Evolutionary conservation across 352 stramenopile genomes (phyloP).

Genomic region (Phytopythium delawarense): DNA sequence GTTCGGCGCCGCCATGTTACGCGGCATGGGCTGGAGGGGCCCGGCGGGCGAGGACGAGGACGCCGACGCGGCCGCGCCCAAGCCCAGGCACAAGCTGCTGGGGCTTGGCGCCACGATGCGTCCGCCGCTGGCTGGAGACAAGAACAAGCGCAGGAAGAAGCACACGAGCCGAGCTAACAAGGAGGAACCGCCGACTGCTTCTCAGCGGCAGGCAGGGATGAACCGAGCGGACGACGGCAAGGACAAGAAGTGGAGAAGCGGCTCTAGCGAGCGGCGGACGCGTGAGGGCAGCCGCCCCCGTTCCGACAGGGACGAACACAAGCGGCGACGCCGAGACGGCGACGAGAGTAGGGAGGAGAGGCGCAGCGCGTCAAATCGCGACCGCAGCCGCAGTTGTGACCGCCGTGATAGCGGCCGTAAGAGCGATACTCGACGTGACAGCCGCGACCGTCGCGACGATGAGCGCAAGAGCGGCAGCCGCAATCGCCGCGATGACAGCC

Average conservation of each 20-base stretch:
- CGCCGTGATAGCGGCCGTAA: conserved; percentile 7
- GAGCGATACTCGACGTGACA: not conserved
- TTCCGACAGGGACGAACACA: conserved; percentile 9
- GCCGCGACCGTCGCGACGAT: conserved; percentile 16
- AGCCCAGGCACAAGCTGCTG: conserved; percentile 89
- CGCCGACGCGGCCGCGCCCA: conserved; percentile 29
- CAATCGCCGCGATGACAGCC: conserved; percentile 1
- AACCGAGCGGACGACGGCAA: conserved; percentile 6
- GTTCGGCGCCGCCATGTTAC: conserved; percentile 94
- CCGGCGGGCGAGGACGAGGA: conserved; percentile 40
- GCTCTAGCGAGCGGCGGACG: not conserved
- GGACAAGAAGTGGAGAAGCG: conserved; percentile 9
- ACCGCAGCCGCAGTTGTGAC: conserved; percentile 12
- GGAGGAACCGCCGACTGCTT: not conserved
- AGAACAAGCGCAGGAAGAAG: conserved; percentile 25
- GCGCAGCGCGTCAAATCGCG: conserved; percentile 8
- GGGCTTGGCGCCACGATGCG: conserved; percentile 90
- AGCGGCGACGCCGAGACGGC: conserved; percentile 10
- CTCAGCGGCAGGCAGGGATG: conserved; percentile 10
- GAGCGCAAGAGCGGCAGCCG: conserved; percentile 13
- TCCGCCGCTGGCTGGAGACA: conserved; percentile 38
- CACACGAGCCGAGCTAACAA: conserved; percentile 4
- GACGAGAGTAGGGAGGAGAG: not conserved
- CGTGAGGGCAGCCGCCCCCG: conserved; percentile 1
- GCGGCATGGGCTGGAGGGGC: conserved; percentile 97